Conservation (phyloP, 2,329 filamentous ascomycete species). For the Scedosporium dehoogii region DNA sequence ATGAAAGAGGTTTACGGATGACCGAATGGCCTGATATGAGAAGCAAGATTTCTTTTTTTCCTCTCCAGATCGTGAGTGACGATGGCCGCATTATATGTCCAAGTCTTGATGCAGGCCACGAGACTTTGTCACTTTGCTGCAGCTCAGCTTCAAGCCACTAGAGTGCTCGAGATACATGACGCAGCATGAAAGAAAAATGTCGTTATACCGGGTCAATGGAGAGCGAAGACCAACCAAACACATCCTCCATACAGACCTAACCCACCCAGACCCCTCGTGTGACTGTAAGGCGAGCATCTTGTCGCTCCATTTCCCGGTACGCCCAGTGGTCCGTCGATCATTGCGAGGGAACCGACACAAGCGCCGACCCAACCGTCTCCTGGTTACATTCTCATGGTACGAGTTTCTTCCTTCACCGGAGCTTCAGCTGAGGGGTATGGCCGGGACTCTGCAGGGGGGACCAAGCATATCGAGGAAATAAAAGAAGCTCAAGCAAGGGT, state of each 20-base stretch:
- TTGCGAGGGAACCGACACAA: background rate
- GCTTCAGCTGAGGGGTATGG: too few species aligned
- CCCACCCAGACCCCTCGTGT: background rate
- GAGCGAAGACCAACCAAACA: background rate
- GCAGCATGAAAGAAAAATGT: background rate
- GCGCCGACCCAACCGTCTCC: too few species aligned
- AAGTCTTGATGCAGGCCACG: background rate
- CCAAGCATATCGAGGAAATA: too few species aligned
- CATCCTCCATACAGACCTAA: background rate
- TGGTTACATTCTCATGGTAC: background rate
- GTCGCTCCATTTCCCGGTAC: background rate
- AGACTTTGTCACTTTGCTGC: too few species aligned
- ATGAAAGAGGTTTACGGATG: background rate
- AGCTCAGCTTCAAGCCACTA: constrained; percentile 14
- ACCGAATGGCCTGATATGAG: background rate
- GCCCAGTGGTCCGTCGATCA: background rate
- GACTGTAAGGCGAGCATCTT: background rate
- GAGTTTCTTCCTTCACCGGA: background rate
- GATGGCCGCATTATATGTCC: background rate
- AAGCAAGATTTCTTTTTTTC: background rate
- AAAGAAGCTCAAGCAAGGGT: too few species aligned
- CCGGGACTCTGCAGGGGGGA: too few species aligned
- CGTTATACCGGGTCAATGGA: background rate
- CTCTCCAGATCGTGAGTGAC: background rate
- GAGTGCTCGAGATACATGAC: background rate